Evolutionary conservation across 2,329 filamentous ascomycete genomes (phyloP), one percentile per base, ranked within the genome.

Genomic region (Cucurbitaria berberidis): DNA sequence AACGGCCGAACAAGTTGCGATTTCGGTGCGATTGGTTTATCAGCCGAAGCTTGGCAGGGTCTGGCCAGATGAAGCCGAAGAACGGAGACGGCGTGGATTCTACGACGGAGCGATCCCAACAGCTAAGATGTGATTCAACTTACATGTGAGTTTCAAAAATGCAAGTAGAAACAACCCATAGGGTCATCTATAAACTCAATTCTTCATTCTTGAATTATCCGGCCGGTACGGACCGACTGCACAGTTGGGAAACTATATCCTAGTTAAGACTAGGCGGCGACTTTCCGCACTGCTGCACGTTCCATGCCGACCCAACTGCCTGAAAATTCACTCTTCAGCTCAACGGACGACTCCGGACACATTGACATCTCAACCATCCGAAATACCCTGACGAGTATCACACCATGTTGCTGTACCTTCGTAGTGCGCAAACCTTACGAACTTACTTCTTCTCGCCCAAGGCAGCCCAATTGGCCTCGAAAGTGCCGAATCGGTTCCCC

Each of bases 41-140:
- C 22, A 52, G 36, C 35, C 58, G 53, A 59, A 35, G 45, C 62
- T 64, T 63, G 63, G 63, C 62, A 65, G 57, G 55, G 59, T 61
- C 55, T 50, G 35, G 24, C 16, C n/a, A 4, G 42, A 29, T 27
- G 39, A 27, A 13, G 44, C n/a, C 8, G 30, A 16, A 18, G 7
- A 6, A 32, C 34, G 41, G 48, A 40, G 45, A 32, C 44, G 48
- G 58, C 42, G 51, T 30, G 48, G 29, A 53, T 53, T 40, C 45
- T 45, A n/a, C n/a, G n/a, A n/a, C 53, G 50, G 18, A 15, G n/a
- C 10, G 18, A 21, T n/a, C 1, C 4, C 7, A 42, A 15, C 13
- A 29, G 7, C 15, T 32, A 44, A 24, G n/a, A 35, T 24, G n/a
- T 11, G 18, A 26, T 5, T n/a, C n/a, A n/a, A n/a, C n/a, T n/a